Base-by-base conservation (phyloP, 1,139 yeast species). In the Taphrina communis region DNA sequence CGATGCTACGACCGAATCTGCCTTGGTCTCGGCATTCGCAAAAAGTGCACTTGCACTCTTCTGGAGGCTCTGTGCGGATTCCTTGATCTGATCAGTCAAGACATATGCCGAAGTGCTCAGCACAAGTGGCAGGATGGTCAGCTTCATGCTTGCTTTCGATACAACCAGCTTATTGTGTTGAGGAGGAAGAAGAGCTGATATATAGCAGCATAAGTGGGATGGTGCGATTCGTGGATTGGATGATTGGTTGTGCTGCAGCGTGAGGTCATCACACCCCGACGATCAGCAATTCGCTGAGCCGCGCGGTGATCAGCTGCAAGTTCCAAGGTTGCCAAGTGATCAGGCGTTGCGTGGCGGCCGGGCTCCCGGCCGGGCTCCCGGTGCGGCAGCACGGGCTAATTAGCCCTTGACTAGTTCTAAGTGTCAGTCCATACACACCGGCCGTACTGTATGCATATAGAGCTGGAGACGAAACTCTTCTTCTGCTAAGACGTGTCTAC, bases 191-290 rank as follows among this genome's bases (percentile, higher is more conserved):
- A 25, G 31, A 25, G 31, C 31, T 25, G 31, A 25, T 25, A 4
- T 25, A 25, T 25, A 25, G 31, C 31, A 25, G 31, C 31, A 25
- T 4, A 25, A 25, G 31, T 25, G 31, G 31, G 31, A 25, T 25
- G 42, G 42, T 39, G 42, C 42, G 14, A 39, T 2, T 25, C 31
- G 42, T 11, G 42, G 14, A 6, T 39, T 9, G 42, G 42, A 6
- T 11, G 42, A 2, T 14, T 39, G 42, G 14, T 14, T 39, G 42
- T 11, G 42, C 14, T 25, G 31, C 31, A 25, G 48, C 8, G 48
- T 44, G 48, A 44, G 48, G 48, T 44, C 48, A 44, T 44, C 48
- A 44, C 48, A 17, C 31, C 48, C n/a, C 8, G 12, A 12, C 48
- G 19, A 44, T 44, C 48, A 44, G 48, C 48, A 44, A 17, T 25